Evolutionary conservation across 257 asterid species (phyloP).

Genomic region (Plantago elongata): DNA sequence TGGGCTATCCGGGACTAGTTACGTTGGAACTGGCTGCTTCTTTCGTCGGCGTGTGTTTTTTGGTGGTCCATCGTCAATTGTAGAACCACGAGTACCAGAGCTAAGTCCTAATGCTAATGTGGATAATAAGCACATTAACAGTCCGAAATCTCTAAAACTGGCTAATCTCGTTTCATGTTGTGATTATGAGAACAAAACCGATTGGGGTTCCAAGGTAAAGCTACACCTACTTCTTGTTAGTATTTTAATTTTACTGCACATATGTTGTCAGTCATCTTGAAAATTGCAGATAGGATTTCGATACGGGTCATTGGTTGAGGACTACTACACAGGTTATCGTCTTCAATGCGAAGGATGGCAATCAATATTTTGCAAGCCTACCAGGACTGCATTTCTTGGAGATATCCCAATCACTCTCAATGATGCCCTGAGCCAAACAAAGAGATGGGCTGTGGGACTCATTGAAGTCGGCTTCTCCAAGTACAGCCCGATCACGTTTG

Average conservation of each 20-base stretch:
- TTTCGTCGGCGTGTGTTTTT: conserved; percentile 57
- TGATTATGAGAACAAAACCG: conserved; percentile 43
- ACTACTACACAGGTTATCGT: conserved; percentile 55
- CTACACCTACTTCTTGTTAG: too few species aligned
- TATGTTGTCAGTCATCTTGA: not conserved
- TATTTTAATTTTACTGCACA: not conserved
- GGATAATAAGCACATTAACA: conserved; percentile 29
- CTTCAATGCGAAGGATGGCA: conserved; percentile 80
- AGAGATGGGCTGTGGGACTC: conserved; percentile 63
- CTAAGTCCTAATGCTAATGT: conserved; percentile 35
- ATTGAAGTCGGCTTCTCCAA: conserved; percentile 55
- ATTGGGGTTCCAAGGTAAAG: conserved; percentile 70
- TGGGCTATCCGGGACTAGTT: conserved; percentile 57
- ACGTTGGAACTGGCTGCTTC: conserved; percentile 73
- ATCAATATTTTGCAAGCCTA: conserved; percentile 53
- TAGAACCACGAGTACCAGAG: conserved; percentile 40
- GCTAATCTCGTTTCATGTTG: conserved; percentile 59
- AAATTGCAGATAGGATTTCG: conserved; percentile 50
- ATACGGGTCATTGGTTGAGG: conserved; percentile 77
- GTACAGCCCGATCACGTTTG: conserved; percentile 53
- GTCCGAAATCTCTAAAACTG: conserved; percentile 19
- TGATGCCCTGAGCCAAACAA: conserved; percentile 47
- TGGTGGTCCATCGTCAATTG: conserved; percentile 38
- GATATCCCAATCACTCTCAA: conserved; percentile 49
- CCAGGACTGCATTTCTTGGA: conserved; percentile 66